Evolutionary conservation across 345 rosid genomes (phyloP), one percentile per base, ranked within the genome.

Genomic region (Acer saccharum): DNA sequence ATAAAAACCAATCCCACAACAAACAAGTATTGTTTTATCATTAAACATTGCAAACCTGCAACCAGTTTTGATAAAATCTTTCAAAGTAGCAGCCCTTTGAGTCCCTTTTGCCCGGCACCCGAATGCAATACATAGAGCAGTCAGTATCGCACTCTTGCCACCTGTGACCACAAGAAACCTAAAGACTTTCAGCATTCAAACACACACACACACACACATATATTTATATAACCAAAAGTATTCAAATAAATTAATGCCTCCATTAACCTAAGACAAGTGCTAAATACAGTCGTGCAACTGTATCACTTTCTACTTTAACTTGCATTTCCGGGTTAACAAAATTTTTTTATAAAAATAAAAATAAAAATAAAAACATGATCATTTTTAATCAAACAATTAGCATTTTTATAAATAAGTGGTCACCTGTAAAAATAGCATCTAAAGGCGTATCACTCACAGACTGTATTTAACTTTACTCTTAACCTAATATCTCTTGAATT

Each of bases 91-190:
- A 14, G 97, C 99, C 35, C 98, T 89, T 75, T 95, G 97, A 71
- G 99, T 95, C 70, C 94, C 94, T 84, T 80, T 92, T 0, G 99
- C 99, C 69, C 98, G 91, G 81, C 93, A 87, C 0, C 99, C 99
- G 63, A 95, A 95, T 14, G 97, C 98, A 75, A 95, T 77, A 77
- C 98, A 94, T 12, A 95, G 83, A 73, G 98, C 99, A 71, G 99
- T 92, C 82, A 95, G 77, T 68, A 95, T 87, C 12, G 97, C 98
- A 81, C 99, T 93, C 82, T 95, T 95, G 14, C 99, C 98, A 80
- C 99, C 99, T 93, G 84, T 27, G 20, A 76, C 70, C 7, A 58
- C 21, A 73, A 54, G 54, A 71, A 61, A 50, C 27, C 48, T 66
- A 39, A 43, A 6, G n/a, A 63, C 17, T 65, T 41, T 16, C 25